Percentiles rank a stretch among this genome's conserved stretches.
phyloP scores from a whole-genome alignment of 495 filamentous ascomycete species.

The Penicillium antarcticum region DNA sequence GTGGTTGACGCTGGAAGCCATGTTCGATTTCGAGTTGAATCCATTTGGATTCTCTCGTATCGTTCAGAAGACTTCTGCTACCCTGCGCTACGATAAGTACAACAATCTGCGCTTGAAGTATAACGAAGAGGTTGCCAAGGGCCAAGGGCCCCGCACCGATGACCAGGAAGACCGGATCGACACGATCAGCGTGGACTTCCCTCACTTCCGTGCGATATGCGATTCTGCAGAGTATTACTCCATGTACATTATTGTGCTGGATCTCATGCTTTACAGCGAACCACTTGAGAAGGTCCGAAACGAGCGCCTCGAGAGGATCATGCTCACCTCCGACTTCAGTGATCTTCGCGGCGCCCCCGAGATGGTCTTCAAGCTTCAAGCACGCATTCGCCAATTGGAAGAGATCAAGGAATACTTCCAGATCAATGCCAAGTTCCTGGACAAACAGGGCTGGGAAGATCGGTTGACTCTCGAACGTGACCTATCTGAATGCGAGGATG shows the following conservation, averaged over 20 bases:
- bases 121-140: conserved; percentile 84
- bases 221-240: conserved; percentile 96
- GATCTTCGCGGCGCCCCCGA: conserved; percentile 90
- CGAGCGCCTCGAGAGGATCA: conserved; percentile 94
- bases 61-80: conserved; percentile 91
- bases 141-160: conserved; percentile 34
- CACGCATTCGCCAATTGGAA: conserved; percentile 87
- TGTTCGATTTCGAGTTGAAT: conserved; percentile 90
- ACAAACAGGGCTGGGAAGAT: conserved; percentile 89
- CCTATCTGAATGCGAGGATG: conserved; percentile 85
- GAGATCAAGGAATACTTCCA: conserved; percentile 98
- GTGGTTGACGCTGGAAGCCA: conserved; percentile 96
- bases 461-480: conserved; percentile 82
- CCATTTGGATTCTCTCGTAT: conserved; percentile 95
- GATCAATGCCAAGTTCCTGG: conserved; percentile 81
- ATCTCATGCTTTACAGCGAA: conserved; percentile 91
- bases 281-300: conserved; percentile 92
- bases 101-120: conserved; percentile 97
- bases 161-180: conserved; percentile 78
- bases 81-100: conserved; percentile 93
- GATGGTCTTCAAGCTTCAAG: conserved; percentile 87
- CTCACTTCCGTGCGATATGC: conserved; percentile 84
- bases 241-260: conserved; percentile 94
- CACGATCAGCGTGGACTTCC: conserved; percentile 94
- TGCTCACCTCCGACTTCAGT: conserved; percentile 99